phyloP scores from a whole-genome alignment of 2,329 filamentous ascomycete genomes.

The Penicillium sp. region DNA sequence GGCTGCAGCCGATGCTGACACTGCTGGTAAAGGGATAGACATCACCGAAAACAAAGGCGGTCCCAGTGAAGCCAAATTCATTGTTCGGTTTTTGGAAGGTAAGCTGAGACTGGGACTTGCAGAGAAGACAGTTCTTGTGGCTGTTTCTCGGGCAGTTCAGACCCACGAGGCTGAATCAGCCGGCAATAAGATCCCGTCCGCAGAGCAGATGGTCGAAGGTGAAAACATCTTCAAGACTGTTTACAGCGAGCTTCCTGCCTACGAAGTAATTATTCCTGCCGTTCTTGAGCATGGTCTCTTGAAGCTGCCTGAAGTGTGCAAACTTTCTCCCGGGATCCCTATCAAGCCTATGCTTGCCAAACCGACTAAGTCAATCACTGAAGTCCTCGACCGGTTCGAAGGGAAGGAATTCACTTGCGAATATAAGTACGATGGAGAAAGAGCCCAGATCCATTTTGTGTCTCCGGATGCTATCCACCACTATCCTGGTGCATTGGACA shows the following conservation, averaged over 20 bases:
- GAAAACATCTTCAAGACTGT: slow-evolving; percentile 86
- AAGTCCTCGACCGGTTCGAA: slow-evolving; percentile 95
- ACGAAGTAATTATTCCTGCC: slow-evolving; percentile 89
- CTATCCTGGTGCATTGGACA: slow-evolving; percentile 61
- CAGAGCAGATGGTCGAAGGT: slow-evolving; percentile 75
- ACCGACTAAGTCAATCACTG: slow-evolving; percentile 95
- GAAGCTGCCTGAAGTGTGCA: slow-evolving; percentile 79
- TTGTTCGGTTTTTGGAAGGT: slow-evolving; percentile 89
- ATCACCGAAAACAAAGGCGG: slow-evolving; percentile 91
- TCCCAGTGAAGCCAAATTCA: slow-evolving; percentile 89
- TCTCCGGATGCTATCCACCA: slow-evolving; percentile 72
- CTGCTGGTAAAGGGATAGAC: slow-evolving; percentile 70
- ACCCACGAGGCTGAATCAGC: slow-evolving; percentile 74
- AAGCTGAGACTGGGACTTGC: slow-evolving; percentile 89
- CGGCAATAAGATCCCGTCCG: slow-evolving; percentile 65
- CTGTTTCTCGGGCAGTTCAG: slow-evolving; percentile 83
- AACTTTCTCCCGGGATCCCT: slow-evolving; percentile 87
- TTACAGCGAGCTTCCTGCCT: slow-evolving; percentile 90
- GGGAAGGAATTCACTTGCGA: slow-evolving; percentile 95
- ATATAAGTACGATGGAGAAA: slow-evolving; percentile 97
- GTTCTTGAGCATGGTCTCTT: slow-evolving; percentile 84
- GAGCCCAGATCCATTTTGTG: slow-evolving; percentile 98
- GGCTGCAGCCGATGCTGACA: slow-evolving; percentile 78
- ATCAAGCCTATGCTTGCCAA: slow-evolving; percentile 99
- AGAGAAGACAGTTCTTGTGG: slow-evolving; percentile 86